Evolutionary conservation across 108 stramenopile genomes (phyloP).

Genomic region (Nitzschia sp.): DNA sequence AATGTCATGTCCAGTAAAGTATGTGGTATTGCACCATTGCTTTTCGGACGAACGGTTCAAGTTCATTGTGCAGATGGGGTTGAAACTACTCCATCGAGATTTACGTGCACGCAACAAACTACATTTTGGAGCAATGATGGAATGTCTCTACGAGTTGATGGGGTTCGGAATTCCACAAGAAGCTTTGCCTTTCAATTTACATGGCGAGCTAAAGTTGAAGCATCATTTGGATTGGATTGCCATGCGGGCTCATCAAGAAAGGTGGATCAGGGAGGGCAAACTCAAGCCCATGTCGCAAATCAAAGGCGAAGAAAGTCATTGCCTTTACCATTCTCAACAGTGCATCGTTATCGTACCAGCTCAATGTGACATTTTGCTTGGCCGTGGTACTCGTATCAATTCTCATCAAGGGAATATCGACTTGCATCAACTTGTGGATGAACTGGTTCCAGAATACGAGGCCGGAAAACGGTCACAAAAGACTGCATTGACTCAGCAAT

Average conservation of each 20-base stretch:
- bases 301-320: not conserved
- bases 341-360: not conserved
- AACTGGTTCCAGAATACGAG: constrained; percentile 2
- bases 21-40: not conserved
- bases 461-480: not conserved
- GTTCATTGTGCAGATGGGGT: not conserved
- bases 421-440: constrained; percentile 66
- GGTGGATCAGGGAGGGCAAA: not conserved
- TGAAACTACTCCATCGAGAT: not conserved
- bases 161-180: constrained; percentile 21
- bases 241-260: not conserved
- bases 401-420: constrained; percentile 64
- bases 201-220: not conserved
- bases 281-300: not conserved
- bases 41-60: constrained; percentile 2
- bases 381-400: constrained; percentile 79
- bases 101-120: constrained; percentile 2
- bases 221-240: not conserved
- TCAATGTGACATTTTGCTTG: constrained; percentile 52
- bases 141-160: constrained; percentile 20
- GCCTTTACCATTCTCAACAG: not conserved
- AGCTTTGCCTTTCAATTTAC: not conserved
- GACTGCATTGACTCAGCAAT: not conserved
- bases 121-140: constrained; percentile 24
- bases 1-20: not conserved